Evolutionary conservation across 331 rosid species (phyloP).

Genomic region (Quercus phellos): DNA sequence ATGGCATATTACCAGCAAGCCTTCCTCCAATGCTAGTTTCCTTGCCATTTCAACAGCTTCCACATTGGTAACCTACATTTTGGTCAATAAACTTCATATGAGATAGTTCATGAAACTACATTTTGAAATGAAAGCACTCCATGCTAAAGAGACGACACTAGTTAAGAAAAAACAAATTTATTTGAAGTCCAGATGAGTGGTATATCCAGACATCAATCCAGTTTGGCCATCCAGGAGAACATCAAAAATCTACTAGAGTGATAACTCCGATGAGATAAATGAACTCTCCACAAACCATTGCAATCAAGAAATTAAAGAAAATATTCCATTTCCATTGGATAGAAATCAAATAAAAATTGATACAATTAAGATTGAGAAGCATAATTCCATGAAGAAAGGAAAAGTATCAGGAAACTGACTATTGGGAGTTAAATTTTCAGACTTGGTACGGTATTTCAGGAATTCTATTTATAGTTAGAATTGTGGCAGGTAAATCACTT

Average conservation of each 20-base stretch:
- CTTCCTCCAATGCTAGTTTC: conserved; percentile 89
- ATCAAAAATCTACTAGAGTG: not conserved
- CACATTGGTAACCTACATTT: conserved; percentile 60
- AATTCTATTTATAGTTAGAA: too few species aligned
- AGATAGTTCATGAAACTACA: not conserved
- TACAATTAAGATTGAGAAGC: too few species aligned
- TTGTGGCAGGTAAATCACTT: too few species aligned
- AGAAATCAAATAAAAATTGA: not conserved
- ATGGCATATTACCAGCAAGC: conserved; percentile 62
- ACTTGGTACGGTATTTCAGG: too few species aligned
- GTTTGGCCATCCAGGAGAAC: too few species aligned
- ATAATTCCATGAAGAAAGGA: too few species aligned
- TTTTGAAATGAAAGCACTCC: conserved; percentile 8
- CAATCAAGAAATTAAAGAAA: not conserved
- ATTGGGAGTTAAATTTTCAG: too few species aligned
- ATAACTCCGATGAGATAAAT: not conserved
- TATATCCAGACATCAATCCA: too few species aligned
- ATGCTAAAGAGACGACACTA: not conserved
- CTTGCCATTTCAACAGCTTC: conserved; percentile 93
- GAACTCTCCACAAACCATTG: not conserved
- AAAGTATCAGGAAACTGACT: too few species aligned
- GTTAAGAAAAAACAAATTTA: not conserved
- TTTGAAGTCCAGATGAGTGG: not conserved
- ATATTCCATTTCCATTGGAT: not conserved
- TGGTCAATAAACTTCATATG: conserved; percentile 2